Evolutionary conservation across 2,329 filamentous ascomycete species (phyloP), one percentile per base, ranked within the genome.

Genomic region (Phialophora expanda): DNA sequence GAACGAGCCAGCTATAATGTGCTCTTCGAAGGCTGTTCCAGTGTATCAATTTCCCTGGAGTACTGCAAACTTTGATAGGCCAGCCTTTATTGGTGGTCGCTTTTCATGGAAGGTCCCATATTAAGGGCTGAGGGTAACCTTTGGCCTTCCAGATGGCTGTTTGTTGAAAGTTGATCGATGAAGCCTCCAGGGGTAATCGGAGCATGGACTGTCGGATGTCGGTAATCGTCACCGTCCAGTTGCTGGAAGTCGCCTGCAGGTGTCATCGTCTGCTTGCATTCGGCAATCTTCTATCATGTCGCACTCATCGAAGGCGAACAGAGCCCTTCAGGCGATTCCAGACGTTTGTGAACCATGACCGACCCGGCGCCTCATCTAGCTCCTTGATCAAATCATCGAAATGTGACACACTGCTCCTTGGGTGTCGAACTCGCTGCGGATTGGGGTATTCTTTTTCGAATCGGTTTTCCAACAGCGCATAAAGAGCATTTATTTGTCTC

Each of bases 401-500:
- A 71, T 86, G 79, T 2, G 78, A 78, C 8, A 83, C 82, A 57
- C 82, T 80, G 68, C 81, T 85, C 3, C 76, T 76, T 1, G 85
- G 85, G 65, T 78, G 77, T 68, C 85, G 79, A 70, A 85, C 71
- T 20, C 74, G 76, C 22, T 78, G 72, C 1, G 83, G 76, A 1
- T 85, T 68, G 2, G 83, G 83, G 67, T 82, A 85, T 72, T 80
- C 73, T 44, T 82, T 84, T 55, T 76, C 78, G 71, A 87, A 88
- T 56, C 84, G 77, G 73, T 89, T 82, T 69, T 87, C 85, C 2
- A 89, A 77, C n/a, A 89, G 76, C 2, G 84, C 82, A 68, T 85
- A 86, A 1, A 89, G 80, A 4, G 85, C 86, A 70, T 87, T 88
- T 61, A 87, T 75, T 70, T 85, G 80, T 34, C 75, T 75, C 34